Conservation (phyloP, 176 grass and related monocot genomes). For the barley (Hordeum vulgare) region MorexV3_pseudomolecules_assembly NC_058524.1:188544976-188545475, state of each 20-base stretch:
- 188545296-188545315: constrained; percentile 94
- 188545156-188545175: constrained; percentile 25
- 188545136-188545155: constrained; percentile 49
- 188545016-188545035: constrained; percentile 62
- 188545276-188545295: constrained; percentile 65
- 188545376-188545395: too few relatives aligned
- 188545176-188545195: background rate
- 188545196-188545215: constrained; percentile 81
- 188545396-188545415: too few relatives aligned
- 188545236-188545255: constrained; percentile 60
- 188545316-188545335: constrained; percentile 89
- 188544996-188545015: too few relatives aligned
- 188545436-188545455: too few relatives aligned
- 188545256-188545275: constrained; percentile 67
- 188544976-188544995: too few relatives aligned
- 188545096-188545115: constrained; percentile 67
- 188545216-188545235: constrained; percentile 73
- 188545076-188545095: constrained; percentile 69
- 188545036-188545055: constrained; percentile 84
- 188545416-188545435: too few relatives aligned
- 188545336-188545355: constrained; percentile 88
- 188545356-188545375: constrained; percentile 84
- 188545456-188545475: too few relatives aligned
- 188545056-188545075: constrained; percentile 72
- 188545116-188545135: constrained; percentile 72